Conservation (phyloP, 139 green algal species). For the Asterochloris sp. region DNA sequence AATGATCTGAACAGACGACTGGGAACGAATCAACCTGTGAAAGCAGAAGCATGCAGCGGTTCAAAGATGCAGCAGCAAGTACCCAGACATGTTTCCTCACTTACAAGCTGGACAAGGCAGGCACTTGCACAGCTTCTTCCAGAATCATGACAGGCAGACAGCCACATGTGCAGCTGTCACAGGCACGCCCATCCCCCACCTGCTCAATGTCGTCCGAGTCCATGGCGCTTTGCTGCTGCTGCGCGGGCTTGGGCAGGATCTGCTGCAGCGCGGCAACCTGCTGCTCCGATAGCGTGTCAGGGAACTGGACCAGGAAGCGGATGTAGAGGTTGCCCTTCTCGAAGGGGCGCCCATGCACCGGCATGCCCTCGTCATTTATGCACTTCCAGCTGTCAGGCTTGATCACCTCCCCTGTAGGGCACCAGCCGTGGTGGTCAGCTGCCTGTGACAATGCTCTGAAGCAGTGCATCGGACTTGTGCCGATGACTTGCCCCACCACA, state of each 20-base stretch:
- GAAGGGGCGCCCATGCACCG: slow-evolving; percentile 82
- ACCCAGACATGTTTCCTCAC: too few species aligned
- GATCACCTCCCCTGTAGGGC: slow-evolving; percentile 75
- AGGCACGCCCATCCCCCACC: slow-evolving; percentile 12
- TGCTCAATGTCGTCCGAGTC: slow-evolving; percentile 77
- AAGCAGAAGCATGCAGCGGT: too few species aligned
- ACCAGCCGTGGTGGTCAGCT: not conserved
- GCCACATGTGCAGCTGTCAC: not conserved
- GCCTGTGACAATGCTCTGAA: not conserved
- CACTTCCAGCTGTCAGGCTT: slow-evolving; percentile 82
- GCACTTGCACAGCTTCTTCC: too few species aligned
- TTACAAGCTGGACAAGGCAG: too few species aligned
- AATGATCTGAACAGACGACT: too few species aligned
- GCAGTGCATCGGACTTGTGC: not conserved
- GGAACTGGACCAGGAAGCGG: slow-evolving; percentile 88
- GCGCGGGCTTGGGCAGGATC: not conserved
- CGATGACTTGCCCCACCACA: not conserved
- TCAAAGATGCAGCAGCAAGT: too few species aligned
- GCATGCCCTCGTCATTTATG: slow-evolving; percentile 95
- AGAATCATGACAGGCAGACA: too few species aligned
- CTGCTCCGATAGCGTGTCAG: slow-evolving; percentile 45
- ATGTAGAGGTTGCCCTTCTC: slow-evolving; percentile 94
- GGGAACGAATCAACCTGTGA: too few species aligned
- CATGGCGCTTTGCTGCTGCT: slow-evolving; percentile 48
- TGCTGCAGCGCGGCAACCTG: slow-evolving; percentile 31